phyloP scores from a whole-genome alignment of 1,284 basidiomycete genomes.

The Dichomitus squalens region DNA sequence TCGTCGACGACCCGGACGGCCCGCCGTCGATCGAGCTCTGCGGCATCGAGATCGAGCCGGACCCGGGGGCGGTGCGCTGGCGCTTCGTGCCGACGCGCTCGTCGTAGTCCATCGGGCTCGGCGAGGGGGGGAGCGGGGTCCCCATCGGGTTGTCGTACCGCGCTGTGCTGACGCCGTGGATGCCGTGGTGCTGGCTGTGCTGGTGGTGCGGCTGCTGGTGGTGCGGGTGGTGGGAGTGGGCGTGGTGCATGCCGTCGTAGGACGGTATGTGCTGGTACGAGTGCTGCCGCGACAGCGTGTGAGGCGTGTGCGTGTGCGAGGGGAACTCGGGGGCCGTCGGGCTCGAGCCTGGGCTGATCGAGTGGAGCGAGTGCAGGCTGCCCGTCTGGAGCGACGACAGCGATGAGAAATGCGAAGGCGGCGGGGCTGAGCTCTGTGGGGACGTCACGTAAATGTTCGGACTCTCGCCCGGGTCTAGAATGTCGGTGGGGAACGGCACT shows the following conservation, averaged over 20 bases:
- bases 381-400: slow-evolving; percentile 31
- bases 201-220: slow-evolving; percentile 26
- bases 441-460: slow-evolving; percentile 76
- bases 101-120: slow-evolving; percentile 35
- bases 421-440: slow-evolving; percentile 47
- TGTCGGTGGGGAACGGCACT: slow-evolving; percentile 58
- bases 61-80: slow-evolving; percentile 34
- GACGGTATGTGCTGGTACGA: slow-evolving; percentile 2
- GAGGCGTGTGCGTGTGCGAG: slow-evolving; percentile 37
- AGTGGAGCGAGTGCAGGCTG: slow-evolving; percentile 39
- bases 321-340: slow-evolving; percentile 67
- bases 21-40: slow-evolving; percentile 17
- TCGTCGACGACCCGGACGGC: slow-evolving; percentile 20
- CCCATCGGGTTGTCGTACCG: slow-evolving; percentile 33
- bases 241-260: slow-evolving; percentile 1
- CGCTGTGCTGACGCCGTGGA: slow-evolving; percentile 26
- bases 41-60: slow-evolving; percentile 16
- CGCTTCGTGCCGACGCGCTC: slow-evolving; percentile 37
- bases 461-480: slow-evolving; percentile 52
- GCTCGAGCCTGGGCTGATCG: slow-evolving; percentile 60
- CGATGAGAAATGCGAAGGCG: slow-evolving; percentile 30
- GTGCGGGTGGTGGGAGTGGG: slow-evolving; percentile 11
- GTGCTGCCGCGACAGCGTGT: slow-evolving; percentile 23
- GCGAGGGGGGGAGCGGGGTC: slow-evolving; percentile 37
- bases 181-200: slow-evolving; percentile 18